These are phyloP conservation scores for Helianthus tuberosus DNA, from an alignment of 129 eudicot genomes.

Conservation along the genomic window DNA sequence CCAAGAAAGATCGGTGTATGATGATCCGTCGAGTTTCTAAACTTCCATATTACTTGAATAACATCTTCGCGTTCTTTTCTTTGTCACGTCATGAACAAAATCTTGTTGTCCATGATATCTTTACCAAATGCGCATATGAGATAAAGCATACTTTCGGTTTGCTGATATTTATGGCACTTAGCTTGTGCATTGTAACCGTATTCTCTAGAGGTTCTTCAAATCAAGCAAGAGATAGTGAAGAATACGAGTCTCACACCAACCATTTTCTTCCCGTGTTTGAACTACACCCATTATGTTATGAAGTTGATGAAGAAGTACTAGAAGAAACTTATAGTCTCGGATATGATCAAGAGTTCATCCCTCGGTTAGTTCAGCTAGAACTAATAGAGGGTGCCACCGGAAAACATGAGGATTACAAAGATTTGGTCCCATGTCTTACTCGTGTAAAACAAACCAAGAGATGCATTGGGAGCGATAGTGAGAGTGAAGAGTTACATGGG, in stretches of 20 bases:
- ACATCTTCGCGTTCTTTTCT: not conserved
- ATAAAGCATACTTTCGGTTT: not conserved
- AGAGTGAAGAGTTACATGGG: not conserved
- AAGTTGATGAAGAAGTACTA: not conserved
- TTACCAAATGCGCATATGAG: not conserved
- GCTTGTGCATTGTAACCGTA: not conserved
- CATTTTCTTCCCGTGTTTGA: not conserved
- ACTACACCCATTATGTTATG: not conserved
- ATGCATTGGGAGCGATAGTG: not conserved
- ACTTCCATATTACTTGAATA: not conserved
- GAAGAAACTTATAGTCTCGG: not conserved
- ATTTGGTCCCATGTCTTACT: not conserved
- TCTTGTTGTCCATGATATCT: not conserved
- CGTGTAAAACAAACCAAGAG: not conserved
- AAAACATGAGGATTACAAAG: not conserved
- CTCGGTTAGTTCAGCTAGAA: constrained; percentile 1
- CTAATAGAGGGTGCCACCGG: constrained; percentile 26
- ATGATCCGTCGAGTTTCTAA: not conserved
- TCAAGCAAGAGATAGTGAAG: not conserved
- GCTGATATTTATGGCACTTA: not conserved
- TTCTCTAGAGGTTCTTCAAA: not conserved
- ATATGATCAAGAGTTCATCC: constrained; percentile 26
- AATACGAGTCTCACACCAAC: not conserved
- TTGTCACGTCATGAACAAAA: not conserved
- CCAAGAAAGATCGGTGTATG: not conserved